phyloP scores from a whole-genome alignment of 768 basidiomycete genomes.

The Agrocybe chaxingu region DNA sequence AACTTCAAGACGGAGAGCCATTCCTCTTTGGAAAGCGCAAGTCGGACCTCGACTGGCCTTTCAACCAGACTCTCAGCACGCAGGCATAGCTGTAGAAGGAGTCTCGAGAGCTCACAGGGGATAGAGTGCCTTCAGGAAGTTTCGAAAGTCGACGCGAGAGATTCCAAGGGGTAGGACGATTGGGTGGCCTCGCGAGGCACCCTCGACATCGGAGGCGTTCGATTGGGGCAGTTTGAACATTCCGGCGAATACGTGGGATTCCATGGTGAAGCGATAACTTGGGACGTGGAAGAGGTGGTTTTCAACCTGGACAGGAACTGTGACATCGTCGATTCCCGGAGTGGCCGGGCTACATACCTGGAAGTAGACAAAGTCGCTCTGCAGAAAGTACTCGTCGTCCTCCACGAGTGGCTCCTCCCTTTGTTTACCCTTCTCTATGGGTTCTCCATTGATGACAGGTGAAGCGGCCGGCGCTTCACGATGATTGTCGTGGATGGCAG shows the following conservation, averaged over 20 bases:
- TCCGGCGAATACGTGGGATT: constrained; percentile 7
- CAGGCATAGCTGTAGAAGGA: not conserved
- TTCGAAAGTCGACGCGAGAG: constrained; percentile 3
- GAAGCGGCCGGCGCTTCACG: too few species aligned
- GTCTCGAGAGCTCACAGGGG: constrained; percentile 4
- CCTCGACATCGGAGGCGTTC: not conserved
- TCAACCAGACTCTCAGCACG: not conserved
- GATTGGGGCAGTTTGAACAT: constrained; percentile 2
- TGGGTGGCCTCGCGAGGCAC: not conserved
- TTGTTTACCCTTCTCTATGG: too few species aligned
- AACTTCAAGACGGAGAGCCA: constrained; percentile 39
- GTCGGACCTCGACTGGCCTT: not conserved
- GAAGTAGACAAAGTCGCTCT: too few species aligned
- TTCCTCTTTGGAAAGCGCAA: constrained; percentile 15
- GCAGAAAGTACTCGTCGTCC: too few species aligned
- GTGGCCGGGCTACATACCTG: too few species aligned
- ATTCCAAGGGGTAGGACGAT: constrained; percentile 5
- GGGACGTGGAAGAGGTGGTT: constrained; percentile 8
- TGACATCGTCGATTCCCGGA: too few species aligned
- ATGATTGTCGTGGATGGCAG: too few species aligned
- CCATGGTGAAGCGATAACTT: constrained; percentile 4
- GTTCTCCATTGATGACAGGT: too few species aligned
- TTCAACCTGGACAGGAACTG: constrained; percentile 3
- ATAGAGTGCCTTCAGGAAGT: constrained; percentile 12
- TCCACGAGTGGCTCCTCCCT: too few species aligned